These are phyloP conservation scores for Malbranchea zuffiana DNA, from an alignment of 2,329 filamentous ascomycete species.

Conservation along the genomic window DNA sequence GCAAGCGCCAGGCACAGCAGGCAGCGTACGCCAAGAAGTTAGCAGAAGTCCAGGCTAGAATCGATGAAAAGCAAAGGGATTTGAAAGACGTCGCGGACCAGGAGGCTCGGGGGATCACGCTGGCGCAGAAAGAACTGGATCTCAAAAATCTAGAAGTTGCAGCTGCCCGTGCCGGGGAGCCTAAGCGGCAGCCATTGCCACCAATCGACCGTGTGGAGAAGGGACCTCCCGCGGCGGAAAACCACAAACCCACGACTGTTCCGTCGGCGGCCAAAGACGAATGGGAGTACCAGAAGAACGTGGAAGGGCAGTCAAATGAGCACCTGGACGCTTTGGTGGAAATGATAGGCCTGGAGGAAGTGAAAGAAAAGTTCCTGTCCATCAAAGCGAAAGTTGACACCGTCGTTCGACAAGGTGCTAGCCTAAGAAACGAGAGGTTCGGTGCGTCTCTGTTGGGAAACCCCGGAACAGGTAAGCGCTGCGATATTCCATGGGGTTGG, in stretches of 20 bases:
- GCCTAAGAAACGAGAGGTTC: conserved; percentile 49
- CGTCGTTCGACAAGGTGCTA: conserved; percentile 45
- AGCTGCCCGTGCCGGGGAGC: not conserved
- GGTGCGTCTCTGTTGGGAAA: conserved; percentile 58
- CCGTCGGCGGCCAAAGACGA: conserved; percentile 36
- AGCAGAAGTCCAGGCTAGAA: not conserved
- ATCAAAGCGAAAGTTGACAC: conserved; percentile 56
- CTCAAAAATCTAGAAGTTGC: not conserved
- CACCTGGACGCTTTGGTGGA: conserved; percentile 54
- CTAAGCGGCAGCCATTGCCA: not conserved
- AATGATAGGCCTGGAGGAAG: conserved; percentile 59
- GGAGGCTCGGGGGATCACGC: not conserved
- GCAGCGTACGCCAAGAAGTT: not conserved
- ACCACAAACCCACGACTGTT: not conserved
- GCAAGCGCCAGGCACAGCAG: not conserved
- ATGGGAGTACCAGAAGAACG: conserved; percentile 52
- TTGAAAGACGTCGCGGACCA: not conserved
- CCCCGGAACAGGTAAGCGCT: conserved; percentile 54
- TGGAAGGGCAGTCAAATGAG: conserved; percentile 41
- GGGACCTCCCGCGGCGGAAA: not conserved
- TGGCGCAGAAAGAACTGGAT: not conserved
- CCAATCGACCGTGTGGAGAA: not conserved
- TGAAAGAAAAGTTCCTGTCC: conserved; percentile 53
- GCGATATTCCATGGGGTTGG: not conserved
- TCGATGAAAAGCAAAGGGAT: not conserved